A percentile compares a stretch with the other conserved stretches of the same genome.
Evolutionary conservation across 176 grass and related monocot species (phyloP).

Genomic region (Eragrostis nindensis): DNA sequence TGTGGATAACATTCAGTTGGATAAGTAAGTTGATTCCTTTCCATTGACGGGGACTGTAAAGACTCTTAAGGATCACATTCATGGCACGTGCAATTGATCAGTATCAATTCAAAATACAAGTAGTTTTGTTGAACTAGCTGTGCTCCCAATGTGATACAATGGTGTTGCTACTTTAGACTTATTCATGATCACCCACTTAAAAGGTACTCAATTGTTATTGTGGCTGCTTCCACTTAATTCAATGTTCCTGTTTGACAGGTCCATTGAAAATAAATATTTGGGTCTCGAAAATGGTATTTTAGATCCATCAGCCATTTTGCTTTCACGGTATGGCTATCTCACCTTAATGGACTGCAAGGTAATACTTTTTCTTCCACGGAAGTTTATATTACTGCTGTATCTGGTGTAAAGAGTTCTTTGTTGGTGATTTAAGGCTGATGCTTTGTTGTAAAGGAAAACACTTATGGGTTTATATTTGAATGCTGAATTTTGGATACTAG

Average conservation of each 20-base stretch:
- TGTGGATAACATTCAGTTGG: constrained; percentile 86
- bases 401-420: neutral
- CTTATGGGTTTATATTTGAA: neutral
- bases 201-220: neutral
- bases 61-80: neutral
- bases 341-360: constrained; percentile 97
- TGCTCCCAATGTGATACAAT: neutral
- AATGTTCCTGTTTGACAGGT: constrained; percentile 47
- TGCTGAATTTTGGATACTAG: neutral
- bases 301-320: constrained; percentile 89
- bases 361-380: constrained; percentile 29
- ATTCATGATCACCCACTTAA: neutral
- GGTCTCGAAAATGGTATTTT: constrained; percentile 94
- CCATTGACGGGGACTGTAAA: neutral
- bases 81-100: neutral
- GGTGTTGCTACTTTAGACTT: neutral
- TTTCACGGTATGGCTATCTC: constrained; percentile 84
- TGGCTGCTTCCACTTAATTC: neutral
- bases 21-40: constrained; percentile 63
- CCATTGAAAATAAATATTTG: constrained; percentile 92
- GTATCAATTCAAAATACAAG: constrained; percentile 2
- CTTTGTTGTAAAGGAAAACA: constrained; percentile 8
- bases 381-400: constrained; percentile 30
- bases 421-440: neutral
- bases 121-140: constrained; percentile 27